Percentiles rank a stretch among this genome's conserved stretches.
Evolutionary conservation across 2,329 filamentous ascomycete species (phyloP).

Genomic region (Cladosporium sp.): DNA sequence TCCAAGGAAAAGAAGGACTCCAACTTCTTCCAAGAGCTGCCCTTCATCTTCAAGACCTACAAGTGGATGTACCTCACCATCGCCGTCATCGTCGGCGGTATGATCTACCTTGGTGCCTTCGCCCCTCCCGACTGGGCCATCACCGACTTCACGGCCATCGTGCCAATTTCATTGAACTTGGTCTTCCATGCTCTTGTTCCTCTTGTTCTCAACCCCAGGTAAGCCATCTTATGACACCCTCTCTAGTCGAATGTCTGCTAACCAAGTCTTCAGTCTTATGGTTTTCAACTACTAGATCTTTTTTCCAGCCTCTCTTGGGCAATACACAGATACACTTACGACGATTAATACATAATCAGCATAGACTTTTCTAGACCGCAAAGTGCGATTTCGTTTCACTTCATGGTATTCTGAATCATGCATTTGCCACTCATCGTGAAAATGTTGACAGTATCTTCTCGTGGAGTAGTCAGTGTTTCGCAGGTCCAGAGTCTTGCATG

Average conservation of each 20-base stretch:
- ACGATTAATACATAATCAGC: background rate
- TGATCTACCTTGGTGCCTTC: conserved; percentile 44
- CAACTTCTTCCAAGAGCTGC: conserved; percentile 51
- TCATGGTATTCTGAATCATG: background rate
- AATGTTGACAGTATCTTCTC: too few species aligned
- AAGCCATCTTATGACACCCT: background rate
- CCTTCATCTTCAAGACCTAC: conserved; percentile 50
- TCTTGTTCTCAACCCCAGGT: conserved; percentile 51
- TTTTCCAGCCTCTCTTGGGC: background rate
- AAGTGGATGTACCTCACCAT: conserved; percentile 50
- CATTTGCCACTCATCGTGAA: too few species aligned
- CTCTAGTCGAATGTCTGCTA: background rate
- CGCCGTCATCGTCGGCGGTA: conserved; percentile 38
- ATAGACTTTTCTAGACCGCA: background rate
- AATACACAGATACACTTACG: background rate
- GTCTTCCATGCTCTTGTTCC: conserved; percentile 53
- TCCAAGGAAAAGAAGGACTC: conserved; percentile 71
- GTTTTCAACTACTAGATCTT: conserved; percentile 50
- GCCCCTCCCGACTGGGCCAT: conserved; percentile 52
- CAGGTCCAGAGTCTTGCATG: too few species aligned
- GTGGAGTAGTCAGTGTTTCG: too few species aligned
- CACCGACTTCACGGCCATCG: conserved; percentile 53
- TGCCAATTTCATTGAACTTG: conserved; percentile 50
- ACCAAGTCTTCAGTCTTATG: conserved; percentile 47
- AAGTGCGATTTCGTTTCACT: background rate